phyloP scores from a whole-genome alignment of 2,329 filamentous ascomycete species.

The Daldinia sp. region DNA sequence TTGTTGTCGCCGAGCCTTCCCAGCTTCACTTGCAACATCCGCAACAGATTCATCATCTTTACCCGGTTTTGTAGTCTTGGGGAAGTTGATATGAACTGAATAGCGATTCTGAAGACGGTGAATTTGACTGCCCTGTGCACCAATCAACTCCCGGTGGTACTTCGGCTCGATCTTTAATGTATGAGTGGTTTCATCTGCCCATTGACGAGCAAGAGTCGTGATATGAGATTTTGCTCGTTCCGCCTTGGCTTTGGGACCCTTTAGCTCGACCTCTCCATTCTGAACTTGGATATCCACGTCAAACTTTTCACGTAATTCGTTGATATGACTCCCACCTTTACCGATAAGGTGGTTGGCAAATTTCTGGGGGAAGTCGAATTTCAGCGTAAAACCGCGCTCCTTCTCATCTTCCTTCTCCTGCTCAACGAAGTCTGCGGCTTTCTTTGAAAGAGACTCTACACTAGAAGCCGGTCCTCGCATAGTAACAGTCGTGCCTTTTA shows the following conservation, averaged over 20 bases:
- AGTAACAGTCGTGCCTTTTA: constrained; percentile 71
- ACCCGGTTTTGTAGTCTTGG: constrained; percentile 71
- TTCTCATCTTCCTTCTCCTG: constrained; percentile 94
- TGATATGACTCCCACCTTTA: constrained; percentile 75
- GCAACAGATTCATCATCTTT: constrained; percentile 77
- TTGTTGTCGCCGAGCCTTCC: constrained; percentile 77
- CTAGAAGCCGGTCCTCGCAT: constrained; percentile 81
- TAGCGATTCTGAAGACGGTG: constrained; percentile 93
- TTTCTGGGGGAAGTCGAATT: constrained; percentile 95
- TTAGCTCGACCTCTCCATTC: constrained; percentile 94
- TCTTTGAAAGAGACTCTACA: constrained; percentile 78
- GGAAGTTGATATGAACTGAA: constrained; percentile 95
- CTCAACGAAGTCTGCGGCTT: constrained; percentile 82
- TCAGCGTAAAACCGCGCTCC: constrained; percentile 86
- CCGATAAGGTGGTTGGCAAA: constrained; percentile 87
- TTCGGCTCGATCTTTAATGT: constrained; percentile 91
- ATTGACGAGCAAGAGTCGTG: constrained; percentile 78
- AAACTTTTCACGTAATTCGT: constrained; percentile 74
- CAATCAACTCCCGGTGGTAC: constrained; percentile 94
- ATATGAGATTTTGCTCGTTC: constrained; percentile 89
- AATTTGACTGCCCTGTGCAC: constrained; percentile 86
- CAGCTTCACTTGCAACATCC: constrained; percentile 76
- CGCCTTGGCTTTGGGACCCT: constrained; percentile 94
- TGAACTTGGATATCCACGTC: constrained; percentile 87
- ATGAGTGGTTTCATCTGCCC: constrained; percentile 92